Conservation (phyloP, 768 basidiomycete genomes). For the Peribolospora baueri region DNA sequence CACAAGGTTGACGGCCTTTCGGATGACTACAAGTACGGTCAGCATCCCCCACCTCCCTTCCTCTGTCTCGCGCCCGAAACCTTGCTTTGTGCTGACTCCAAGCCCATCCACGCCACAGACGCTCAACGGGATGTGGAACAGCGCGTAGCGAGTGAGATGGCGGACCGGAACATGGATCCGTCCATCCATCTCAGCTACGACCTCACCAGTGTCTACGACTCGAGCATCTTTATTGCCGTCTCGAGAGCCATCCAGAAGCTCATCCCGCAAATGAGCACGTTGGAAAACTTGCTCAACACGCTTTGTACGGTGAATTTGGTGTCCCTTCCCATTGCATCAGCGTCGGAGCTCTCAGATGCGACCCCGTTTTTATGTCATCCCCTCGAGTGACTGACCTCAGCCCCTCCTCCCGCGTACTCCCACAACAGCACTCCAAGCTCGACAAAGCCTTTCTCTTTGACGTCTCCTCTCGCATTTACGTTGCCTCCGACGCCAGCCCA, state of each 20-base stretch:
- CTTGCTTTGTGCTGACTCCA: conserved; percentile 1
- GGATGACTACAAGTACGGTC: conserved; percentile 70
- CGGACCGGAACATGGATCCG: conserved; percentile 32
- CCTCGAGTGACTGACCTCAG: background rate
- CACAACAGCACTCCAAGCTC: conserved; percentile 54
- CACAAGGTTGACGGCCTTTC: conserved; percentile 82
- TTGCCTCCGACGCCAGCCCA: conserved; percentile 83
- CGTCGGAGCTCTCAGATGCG: conserved; percentile 43
- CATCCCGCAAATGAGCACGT: conserved; percentile 54
- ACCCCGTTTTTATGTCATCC: conserved; percentile 10
- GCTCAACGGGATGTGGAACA: conserved; percentile 34
- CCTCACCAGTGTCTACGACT: conserved; percentile 80
- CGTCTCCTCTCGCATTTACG: conserved; percentile 51
- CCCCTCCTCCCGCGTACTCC: background rate
- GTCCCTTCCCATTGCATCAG: background rate
- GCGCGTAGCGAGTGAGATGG: conserved; percentile 54
- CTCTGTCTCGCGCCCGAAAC: background rate
- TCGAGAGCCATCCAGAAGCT: conserved; percentile 70
- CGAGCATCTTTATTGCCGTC: conserved; percentile 74
- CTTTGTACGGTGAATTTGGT: conserved; percentile 18
- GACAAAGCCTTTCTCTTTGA: conserved; percentile 90
- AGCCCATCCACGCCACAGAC: conserved; percentile 62
- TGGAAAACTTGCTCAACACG: conserved; percentile 60
- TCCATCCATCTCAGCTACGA: conserved; percentile 42
- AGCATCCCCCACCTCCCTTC: conserved; percentile 11